Conservation (phyloP, 371 early-diverging fungal genomes). For the Mortierella sp. region DNA sequence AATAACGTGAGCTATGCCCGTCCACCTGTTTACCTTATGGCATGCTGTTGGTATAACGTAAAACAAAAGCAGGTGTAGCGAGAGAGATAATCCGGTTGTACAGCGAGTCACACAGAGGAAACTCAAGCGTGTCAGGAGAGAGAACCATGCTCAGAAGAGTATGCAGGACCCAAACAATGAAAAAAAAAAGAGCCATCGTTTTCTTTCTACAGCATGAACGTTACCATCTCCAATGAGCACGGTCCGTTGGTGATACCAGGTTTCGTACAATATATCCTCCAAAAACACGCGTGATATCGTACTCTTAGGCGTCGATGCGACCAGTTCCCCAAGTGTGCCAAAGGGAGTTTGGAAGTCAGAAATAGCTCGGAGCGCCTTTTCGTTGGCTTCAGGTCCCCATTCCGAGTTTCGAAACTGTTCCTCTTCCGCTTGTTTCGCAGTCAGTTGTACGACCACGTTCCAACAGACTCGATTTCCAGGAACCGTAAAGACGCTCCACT, state of each 20-base stretch:
- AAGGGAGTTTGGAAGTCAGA: constrained; percentile 16
- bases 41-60: constrained; percentile 4
- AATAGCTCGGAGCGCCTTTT: constrained; percentile 8
- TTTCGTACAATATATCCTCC: constrained; percentile 24
- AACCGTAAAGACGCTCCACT: constrained; percentile 17
- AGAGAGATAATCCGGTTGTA: too few relatives aligned
- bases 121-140: too few relatives aligned
- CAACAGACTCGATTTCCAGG: constrained; percentile 16
- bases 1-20: too few relatives aligned
- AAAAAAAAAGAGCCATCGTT: neutral
- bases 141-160: too few relatives aligned
- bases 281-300: constrained; percentile 11
- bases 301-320: constrained; percentile 11
- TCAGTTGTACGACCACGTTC: constrained; percentile 17
- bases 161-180: too few relatives aligned
- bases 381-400: constrained; percentile 14
- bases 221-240: constrained; percentile 34
- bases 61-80: neutral
- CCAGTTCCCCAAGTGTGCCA: constrained; percentile 13
- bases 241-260: constrained; percentile 13
- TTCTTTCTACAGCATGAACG: neutral
- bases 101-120: too few relatives aligned
- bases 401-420: constrained; percentile 16
- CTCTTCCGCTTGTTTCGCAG: neutral
- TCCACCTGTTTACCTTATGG: constrained; percentile 11